Conservation (phyloP, 2,329 filamentous ascomycete genomes). For the Madurella mycetomatis region DNA sequence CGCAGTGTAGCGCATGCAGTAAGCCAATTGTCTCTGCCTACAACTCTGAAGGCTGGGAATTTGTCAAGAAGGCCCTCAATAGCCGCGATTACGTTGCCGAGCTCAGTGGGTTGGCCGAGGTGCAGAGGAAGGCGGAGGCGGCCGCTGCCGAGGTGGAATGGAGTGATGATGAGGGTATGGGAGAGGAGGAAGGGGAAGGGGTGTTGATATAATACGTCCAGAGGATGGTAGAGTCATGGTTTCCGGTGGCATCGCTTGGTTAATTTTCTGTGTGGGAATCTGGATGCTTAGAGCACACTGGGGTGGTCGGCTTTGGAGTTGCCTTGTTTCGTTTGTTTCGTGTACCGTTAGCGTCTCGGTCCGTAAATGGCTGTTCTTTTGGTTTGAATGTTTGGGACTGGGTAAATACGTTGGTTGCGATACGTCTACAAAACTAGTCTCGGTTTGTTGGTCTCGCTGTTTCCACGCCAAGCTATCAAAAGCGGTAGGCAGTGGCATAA, state of each 20-base stretch:
- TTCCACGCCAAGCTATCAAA: background rate
- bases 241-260: background rate
- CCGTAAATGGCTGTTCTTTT: no score
- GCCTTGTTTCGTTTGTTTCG: no score
- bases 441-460: no score
- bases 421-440: no score
- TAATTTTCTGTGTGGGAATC: no score
- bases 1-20: constrained; percentile 78
- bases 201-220: constrained; percentile 12
- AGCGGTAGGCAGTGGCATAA: constrained; percentile 14
- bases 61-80: constrained; percentile 68
- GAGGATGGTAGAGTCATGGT: background rate
- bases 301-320: background rate
- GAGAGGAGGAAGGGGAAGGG: constrained; percentile 26
- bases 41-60: constrained; percentile 65
- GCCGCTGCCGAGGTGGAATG: constrained; percentile 54
- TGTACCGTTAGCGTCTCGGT: no score
- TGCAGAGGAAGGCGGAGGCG: constrained; percentile 57
- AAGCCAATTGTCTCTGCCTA: constrained; percentile 65
- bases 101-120: constrained; percentile 67
- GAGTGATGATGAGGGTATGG: constrained; percentile 50
- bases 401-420: no score
- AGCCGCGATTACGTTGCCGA: constrained; percentile 77
- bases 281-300: background rate
- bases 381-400: no score